Evolutionary conservation across 1,139 yeast species (phyloP).

Genomic region (Meyerozyma carpophila): DNA sequence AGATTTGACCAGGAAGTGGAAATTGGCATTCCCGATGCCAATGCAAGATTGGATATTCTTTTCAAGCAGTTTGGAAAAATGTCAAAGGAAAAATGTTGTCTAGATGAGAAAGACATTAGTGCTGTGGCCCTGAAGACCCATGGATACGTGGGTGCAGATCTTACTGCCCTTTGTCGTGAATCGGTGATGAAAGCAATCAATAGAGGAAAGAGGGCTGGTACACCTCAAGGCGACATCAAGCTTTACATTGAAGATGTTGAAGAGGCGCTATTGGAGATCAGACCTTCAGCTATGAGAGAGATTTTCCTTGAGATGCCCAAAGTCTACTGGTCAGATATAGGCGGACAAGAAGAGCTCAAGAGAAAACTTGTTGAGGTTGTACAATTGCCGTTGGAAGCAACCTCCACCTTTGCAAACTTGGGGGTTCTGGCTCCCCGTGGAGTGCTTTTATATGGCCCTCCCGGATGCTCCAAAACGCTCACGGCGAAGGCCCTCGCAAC

Average conservation of each 20-base stretch:
- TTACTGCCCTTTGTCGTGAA: constrained; percentile 82
- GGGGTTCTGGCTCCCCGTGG: constrained; percentile 94
- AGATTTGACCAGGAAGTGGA: constrained; percentile 85
- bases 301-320: constrained; percentile 91
- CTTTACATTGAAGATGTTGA: constrained; percentile 50
- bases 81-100: constrained; percentile 48
- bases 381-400: constrained; percentile 83
- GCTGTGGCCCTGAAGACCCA: constrained; percentile 61
- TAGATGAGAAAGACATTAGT: constrained; percentile 49
- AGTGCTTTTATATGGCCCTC: constrained; percentile 86
- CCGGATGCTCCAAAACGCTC: constrained; percentile 92
- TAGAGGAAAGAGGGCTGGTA: constrained; percentile 36
- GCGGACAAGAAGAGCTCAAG: constrained; percentile 86
- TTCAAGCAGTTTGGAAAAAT: constrained; percentile 56
- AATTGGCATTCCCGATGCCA: constrained; percentile 72
- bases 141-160: constrained; percentile 83
- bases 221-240: constrained; percentile 21
- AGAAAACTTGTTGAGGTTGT: constrained; percentile 81
- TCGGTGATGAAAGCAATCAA: constrained; percentile 81
- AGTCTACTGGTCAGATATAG: constrained; percentile 90
- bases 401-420: constrained; percentile 65
- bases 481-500: constrained; percentile 95
- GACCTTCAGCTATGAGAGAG: constrained; percentile 97
- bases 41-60: constrained; percentile 60
- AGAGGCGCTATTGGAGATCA: constrained; percentile 64